Percentiles rank a stretch among this genome's conserved stretches.
Conservation (phyloP, 2,329 filamentous ascomycete species). For the Macrophomina phaseolina region DNA sequence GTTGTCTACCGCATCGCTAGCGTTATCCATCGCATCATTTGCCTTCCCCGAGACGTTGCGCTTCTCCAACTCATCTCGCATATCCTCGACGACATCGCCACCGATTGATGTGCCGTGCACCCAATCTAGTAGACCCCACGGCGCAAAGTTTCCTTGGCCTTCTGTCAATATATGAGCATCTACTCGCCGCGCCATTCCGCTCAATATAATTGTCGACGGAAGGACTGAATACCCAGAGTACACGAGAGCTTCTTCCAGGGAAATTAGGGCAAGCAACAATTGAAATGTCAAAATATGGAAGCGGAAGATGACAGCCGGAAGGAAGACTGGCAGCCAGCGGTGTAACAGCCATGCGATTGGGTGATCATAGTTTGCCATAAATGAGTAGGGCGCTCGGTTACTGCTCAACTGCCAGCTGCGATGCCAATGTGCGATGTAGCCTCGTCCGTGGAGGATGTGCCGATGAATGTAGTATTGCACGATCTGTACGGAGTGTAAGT, state of each 20-base stretch:
- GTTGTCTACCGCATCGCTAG: conserved; percentile 39
- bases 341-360: conserved; percentile 68
- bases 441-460: conserved; percentile 63
- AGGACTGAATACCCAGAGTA: conserved; percentile 71
- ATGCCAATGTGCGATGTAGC: conserved; percentile 49
- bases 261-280: conserved; percentile 66
- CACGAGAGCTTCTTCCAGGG: conserved; percentile 69
- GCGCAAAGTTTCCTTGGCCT: conserved; percentile 66
- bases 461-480: conserved; percentile 78
- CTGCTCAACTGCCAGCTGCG: conserved; percentile 55
- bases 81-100: conserved; percentile 63
- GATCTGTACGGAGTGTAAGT: conserved; percentile 47
- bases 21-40: conserved; percentile 38
- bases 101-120: conserved; percentile 49
- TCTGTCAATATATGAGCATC: conserved; percentile 64
- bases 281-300: conserved; percentile 77
- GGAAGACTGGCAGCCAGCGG: conserved; percentile 68
- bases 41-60: conserved; percentile 55
- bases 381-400: conserved; percentile 54
- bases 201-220: conserved; percentile 59
- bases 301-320: conserved; percentile 68
- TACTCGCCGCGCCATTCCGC: conserved; percentile 62
- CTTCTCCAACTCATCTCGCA: conserved; percentile 62
- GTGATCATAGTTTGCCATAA: conserved; percentile 71
- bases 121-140: conserved; percentile 62